Evolutionary conservation across 169 alveolate genomes (phyloP), one percentile per base, ranked within the genome.

Genomic region (Amoebophrya sp.): DNA sequence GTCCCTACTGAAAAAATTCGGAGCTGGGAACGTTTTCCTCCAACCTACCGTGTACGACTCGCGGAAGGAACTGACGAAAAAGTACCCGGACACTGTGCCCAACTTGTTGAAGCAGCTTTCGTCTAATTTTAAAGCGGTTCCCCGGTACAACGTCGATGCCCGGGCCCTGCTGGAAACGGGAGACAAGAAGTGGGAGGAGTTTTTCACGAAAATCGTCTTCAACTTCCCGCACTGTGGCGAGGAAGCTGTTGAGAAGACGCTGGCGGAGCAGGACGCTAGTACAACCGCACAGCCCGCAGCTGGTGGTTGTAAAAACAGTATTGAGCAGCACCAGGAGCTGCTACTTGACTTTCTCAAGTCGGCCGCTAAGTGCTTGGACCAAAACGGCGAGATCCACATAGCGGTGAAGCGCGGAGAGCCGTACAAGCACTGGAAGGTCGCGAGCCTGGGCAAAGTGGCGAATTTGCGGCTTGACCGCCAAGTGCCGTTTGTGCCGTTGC

Each of bases 271-370:
- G n/a, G n/a, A n/a, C n/a, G n/a, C n/a, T n/a, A n/a, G n/a, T n/a
- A n/a, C n/a, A n/a, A n/a, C n/a, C n/a, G n/a, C n/a, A n/a, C n/a
- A n/a, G n/a, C n/a, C n/a, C n/a, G n/a, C n/a, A n/a, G n/a, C n/a
- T n/a, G n/a, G n/a, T n/a, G n/a, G n/a, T n/a, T n/a, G n/a, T n/a
- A n/a, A n/a, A n/a, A n/a, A n/a, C n/a, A n/a, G n/a, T n/a, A n/a
- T n/a, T n/a, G n/a, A n/a, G n/a, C n/a, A n/a, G 88, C 88, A 66
- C 88, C 88, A 66, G 88, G 88, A 66, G 7, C 33, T 66, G 39
- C 88, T 66, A 25, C 39, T 66, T 25, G n/a, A 3, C 0, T 66
- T 66, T 25, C 18, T 66, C 39, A 2, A 3, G 32, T 0, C 32
- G 32, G 88, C 88, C 7, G 33, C 38, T 2, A 25, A 7, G 1